phyloP scores from a whole-genome alignment of 225 moss, liverwort and hornwort species.

The Rhytidiadelphus loreus region DNA sequence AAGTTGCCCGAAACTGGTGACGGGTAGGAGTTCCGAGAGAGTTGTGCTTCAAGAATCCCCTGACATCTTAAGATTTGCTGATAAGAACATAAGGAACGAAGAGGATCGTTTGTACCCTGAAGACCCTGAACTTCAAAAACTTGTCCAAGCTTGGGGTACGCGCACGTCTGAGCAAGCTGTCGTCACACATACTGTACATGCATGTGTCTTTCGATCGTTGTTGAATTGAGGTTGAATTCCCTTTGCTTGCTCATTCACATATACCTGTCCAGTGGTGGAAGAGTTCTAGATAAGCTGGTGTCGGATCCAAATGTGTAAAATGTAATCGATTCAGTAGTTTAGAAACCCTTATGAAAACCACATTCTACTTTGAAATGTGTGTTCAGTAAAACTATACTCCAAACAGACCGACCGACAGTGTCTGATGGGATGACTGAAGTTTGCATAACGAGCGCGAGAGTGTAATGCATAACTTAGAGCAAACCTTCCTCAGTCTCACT shows the following conservation, averaged over 20 bases:
- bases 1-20: slow-evolving; percentile 87
- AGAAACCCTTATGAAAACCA: too few relatives aligned
- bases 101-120: slow-evolving; percentile 73
- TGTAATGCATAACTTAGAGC: too few relatives aligned
- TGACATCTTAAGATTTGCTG: slow-evolving; percentile 72
- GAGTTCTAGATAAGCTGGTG: neutral
- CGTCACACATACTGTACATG: neutral
- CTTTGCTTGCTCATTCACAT: neutral
- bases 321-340: neutral
- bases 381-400: too few relatives aligned
- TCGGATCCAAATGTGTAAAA: neutral
- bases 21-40: slow-evolving; percentile 34
- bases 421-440: neutral
- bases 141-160: slow-evolving; percentile 76
- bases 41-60: slow-evolving; percentile 83
- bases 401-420: neutral
- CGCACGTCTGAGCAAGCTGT: neutral
- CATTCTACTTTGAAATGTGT: neutral
- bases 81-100: slow-evolving; percentile 73
- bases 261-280: neutral
- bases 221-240: neutral
- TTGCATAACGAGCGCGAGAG: neutral
- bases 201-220: neutral
- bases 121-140: slow-evolving; percentile 47
- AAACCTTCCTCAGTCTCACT: neutral